phyloP scores from a whole-genome alignment of 75 land plant genomes.

The Chamaecyparis obtusa region DNA sequence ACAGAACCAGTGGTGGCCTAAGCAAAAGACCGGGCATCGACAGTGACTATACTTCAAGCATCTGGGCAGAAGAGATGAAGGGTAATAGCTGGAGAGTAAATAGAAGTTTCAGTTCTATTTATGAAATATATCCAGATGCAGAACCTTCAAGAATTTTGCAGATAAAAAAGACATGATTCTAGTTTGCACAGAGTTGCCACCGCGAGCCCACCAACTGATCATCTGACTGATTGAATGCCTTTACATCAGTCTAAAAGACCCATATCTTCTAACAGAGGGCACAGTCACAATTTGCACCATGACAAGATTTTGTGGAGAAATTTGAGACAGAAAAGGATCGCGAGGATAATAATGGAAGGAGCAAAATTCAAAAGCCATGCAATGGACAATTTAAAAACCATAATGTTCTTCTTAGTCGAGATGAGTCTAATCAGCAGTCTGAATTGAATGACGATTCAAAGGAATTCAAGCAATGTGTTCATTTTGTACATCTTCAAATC shows the following conservation, averaged over 20 bases:
- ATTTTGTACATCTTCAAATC: slow-evolving; percentile 33
- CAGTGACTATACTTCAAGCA: background rate
- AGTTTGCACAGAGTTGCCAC: background rate
- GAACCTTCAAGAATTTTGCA: background rate
- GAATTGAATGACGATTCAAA: slow-evolving; percentile 44
- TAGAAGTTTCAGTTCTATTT: background rate
- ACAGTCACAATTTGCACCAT: background rate
- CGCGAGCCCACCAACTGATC: background rate
- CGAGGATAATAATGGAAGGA: background rate
- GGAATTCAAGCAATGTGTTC: slow-evolving; percentile 47
- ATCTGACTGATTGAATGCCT: background rate
- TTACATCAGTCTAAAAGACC: background rate
- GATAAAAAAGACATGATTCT: background rate
- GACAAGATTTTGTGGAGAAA: background rate
- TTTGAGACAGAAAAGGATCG: background rate
- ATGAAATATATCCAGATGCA: slow-evolving; percentile 4
- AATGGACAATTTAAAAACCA: background rate
- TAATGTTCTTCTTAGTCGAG: background rate
- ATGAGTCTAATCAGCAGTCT: background rate
- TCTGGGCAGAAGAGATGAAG: background rate
- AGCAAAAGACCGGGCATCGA: background rate
- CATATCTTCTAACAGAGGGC: background rate
- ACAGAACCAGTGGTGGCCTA: background rate
- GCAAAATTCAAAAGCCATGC: background rate
- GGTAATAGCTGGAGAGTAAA: background rate